phyloP scores from a whole-genome alignment of 192 early-diverging fungal genomes.

The Gigaspora rosea region DNA sequence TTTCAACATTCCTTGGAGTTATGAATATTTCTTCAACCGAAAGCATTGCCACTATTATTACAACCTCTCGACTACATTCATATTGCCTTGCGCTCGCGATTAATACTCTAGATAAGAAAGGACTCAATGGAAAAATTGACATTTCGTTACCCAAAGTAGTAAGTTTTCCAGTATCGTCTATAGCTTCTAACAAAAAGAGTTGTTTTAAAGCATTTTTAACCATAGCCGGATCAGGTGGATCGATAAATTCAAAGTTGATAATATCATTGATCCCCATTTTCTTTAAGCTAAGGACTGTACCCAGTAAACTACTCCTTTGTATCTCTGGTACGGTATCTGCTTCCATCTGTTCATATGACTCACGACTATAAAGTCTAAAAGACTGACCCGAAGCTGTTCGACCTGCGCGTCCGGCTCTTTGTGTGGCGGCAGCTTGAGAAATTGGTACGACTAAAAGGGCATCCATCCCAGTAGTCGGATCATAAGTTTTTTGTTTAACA shows the following conservation, averaged over 20 bases:
- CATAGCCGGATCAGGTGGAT: constrained; percentile 82
- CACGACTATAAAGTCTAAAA: constrained; percentile 86
- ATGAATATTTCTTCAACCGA: constrained; percentile 91
- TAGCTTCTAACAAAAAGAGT: constrained; percentile 83
- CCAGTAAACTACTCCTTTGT: constrained; percentile 88
- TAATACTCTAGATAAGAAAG: constrained; percentile 87
- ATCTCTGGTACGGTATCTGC: constrained; percentile 92
- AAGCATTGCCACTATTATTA: constrained; percentile 91
- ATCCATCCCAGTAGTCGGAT: constrained; percentile 94
- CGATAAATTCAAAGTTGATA: constrained; percentile 93
- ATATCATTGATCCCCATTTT: constrained; percentile 88
- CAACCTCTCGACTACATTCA: constrained; percentile 81
- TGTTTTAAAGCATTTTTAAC: constrained; percentile 85
- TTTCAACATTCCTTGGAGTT: constrained; percentile 72
- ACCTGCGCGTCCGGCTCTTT: constrained; percentile 93
- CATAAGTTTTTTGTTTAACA: constrained; percentile 93
- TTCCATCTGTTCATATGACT: constrained; percentile 84
- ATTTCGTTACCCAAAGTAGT: constrained; percentile 85
- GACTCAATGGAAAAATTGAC: constrained; percentile 89
- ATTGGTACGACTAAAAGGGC: constrained; percentile 88
- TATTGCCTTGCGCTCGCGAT: constrained; percentile 73
- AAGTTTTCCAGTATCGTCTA: constrained; percentile 83
- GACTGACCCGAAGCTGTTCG: constrained; percentile 89
- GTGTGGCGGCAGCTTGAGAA: constrained; percentile 90
- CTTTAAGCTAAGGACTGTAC: constrained; percentile 88